phyloP scores from a whole-genome alignment of 768 basidiomycete genomes.

The Podaxis sp. region DNA sequence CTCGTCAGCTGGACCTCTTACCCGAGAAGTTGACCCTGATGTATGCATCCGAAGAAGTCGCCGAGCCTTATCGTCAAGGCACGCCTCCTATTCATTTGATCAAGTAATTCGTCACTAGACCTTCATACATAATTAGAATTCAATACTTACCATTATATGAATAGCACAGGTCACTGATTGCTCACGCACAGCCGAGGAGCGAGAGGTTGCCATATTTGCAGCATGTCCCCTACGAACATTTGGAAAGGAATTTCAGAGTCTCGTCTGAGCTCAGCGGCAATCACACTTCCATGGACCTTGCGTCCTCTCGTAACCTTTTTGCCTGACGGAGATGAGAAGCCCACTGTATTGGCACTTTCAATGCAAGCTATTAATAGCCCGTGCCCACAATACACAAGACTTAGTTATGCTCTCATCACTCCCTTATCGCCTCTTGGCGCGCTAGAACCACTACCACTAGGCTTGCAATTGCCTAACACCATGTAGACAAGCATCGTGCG shows the following conservation, averaged over 20 bases:
- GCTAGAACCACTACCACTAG: neutral
- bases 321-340: neutral
- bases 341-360: neutral
- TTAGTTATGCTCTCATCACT: neutral
- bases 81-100: neutral
- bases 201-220: neutral
- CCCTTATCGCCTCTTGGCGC: neutral
- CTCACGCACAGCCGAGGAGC: neutral
- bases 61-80: neutral
- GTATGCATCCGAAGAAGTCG: neutral
- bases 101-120: neutral
- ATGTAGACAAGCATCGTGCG: neutral
- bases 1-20: neutral
- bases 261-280: neutral
- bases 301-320: neutral
- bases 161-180: neutral
- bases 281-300: neutral
- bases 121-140: neutral
- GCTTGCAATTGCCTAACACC: neutral
- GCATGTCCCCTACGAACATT: neutral
- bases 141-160: neutral
- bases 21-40: neutral
- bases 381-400: neutral
- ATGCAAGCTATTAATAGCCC: neutral
- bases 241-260: neutral